Evolutionary conservation across 2,329 filamentous ascomycete genomes (phyloP).

Genomic region (Xylariaceae sp.): DNA sequence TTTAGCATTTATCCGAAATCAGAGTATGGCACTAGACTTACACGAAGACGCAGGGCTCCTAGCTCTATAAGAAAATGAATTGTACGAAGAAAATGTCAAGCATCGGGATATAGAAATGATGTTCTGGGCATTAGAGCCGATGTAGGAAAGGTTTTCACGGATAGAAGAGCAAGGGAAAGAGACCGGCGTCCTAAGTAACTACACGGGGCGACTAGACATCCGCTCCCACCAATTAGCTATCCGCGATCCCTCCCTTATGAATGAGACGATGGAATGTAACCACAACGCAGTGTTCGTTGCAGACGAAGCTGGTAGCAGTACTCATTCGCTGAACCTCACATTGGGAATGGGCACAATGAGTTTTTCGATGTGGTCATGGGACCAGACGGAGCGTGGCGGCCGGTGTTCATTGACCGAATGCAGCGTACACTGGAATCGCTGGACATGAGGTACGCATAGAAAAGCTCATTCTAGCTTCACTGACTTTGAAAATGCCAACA

Average conservation of each 20-base stretch:
- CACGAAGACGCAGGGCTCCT: constrained; percentile 28
- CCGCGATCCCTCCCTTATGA: constrained; percentile 17
- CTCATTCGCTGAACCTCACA: neutral
- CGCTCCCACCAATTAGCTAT: constrained; percentile 22
- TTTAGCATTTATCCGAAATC: constrained; percentile 33
- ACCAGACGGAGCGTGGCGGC: constrained; percentile 37
- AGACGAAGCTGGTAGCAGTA: neutral
- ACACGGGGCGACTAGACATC: too few species aligned
- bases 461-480: too few species aligned
- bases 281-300: constrained; percentile 10
- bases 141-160: too few species aligned
- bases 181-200: too few species aligned
- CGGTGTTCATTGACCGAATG: constrained; percentile 28
- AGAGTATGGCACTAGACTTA: constrained; percentile 51
- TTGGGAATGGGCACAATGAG: constrained; percentile 1
- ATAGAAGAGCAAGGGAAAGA: too few species aligned
- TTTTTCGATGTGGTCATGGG: constrained; percentile 35
- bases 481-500: too few species aligned
- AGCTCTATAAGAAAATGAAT: constrained; percentile 28
- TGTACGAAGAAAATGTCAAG: constrained; percentile 23
- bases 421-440: constrained; percentile 12
- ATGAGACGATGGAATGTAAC: constrained; percentile 20
- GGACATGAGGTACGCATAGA: too few species aligned
- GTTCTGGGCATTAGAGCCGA: too few species aligned
- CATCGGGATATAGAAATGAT: too few species aligned